phyloP scores from a whole-genome alignment of 1,284 basidiomycete genomes.

The Cutaneotrichosporon curvatum region DNA sequence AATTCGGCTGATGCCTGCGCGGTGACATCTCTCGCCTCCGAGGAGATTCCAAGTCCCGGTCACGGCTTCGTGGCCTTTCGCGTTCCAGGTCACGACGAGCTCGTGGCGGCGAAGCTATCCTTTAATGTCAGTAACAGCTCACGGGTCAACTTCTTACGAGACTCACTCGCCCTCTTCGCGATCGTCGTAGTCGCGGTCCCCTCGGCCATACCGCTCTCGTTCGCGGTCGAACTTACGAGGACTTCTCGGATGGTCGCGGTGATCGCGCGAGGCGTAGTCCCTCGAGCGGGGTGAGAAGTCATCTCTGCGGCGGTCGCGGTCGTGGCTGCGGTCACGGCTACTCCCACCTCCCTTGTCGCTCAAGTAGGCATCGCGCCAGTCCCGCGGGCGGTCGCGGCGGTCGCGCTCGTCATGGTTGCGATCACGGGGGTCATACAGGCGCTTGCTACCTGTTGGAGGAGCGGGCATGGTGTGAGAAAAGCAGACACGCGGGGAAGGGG shows the following conservation, averaged over 20 bases:
- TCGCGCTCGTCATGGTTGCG: conserved; percentile 31
- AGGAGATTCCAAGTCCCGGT: too few relatives aligned
- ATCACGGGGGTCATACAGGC: not conserved
- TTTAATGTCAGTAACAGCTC: not conserved
- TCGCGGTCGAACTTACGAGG: conserved; percentile 9
- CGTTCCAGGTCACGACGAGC: conserved; percentile 6
- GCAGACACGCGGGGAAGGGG: not conserved
- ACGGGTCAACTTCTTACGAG: not conserved
- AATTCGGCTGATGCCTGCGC: not conserved
- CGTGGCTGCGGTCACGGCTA: conserved; percentile 3
- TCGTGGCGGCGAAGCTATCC: conserved; percentile 1
- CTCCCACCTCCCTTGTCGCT: conserved; percentile 29
- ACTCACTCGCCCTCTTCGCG: conserved; percentile 12
- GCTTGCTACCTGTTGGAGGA: conserved; percentile 11
- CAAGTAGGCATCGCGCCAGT: conserved; percentile 69
- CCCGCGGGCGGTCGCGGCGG: conserved; percentile 56
- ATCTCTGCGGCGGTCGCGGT: conserved; percentile 1
- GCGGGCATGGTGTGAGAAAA: conserved; percentile 16
- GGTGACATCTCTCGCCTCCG: not conserved
- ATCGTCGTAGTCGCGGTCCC: not conserved
- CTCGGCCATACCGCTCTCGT: conserved; percentile 3
- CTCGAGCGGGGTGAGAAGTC: not conserved
- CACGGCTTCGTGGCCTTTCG: not conserved
- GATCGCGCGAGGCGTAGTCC: conserved; percentile 5
- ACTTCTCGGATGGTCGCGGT: conserved; percentile 17